Evolutionary conservation across 2,329 filamentous ascomycete species (phyloP).

Genomic region (Endocalyx cinctus): DNA sequence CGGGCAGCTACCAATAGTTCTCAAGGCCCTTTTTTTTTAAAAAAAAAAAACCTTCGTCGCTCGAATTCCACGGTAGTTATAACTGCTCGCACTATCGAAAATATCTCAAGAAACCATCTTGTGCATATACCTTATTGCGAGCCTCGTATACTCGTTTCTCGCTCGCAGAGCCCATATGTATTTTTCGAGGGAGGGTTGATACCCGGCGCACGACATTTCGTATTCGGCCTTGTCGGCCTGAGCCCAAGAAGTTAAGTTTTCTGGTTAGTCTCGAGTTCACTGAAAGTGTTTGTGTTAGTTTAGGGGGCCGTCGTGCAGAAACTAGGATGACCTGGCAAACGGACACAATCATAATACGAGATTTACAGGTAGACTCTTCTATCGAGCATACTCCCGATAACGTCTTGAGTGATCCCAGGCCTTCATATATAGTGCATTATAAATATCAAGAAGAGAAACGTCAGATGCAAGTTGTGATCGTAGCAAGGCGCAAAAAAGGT

Average conservation of each 20-base stretch:
- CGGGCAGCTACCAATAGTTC: conserved; percentile 12
- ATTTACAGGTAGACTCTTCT: conserved; percentile 13
- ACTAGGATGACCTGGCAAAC: conserved; percentile 14
- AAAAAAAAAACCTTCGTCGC: conserved; percentile 9
- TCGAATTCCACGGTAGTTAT: conserved; percentile 24
- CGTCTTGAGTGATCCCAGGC: conserved; percentile 23
- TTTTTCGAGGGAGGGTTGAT: conserved; percentile 23
- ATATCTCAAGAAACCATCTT: conserved; percentile 26
- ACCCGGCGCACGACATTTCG: conserved; percentile 28
- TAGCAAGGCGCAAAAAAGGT: conserved; percentile 26
- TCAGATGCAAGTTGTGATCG: conserved; percentile 18
- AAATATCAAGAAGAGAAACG: conserved; percentile 20
- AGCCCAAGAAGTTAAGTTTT: conserved; percentile 23
- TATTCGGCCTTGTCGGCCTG: conserved; percentile 22
- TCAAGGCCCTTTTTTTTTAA: conserved; percentile 4
- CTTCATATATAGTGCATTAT: conserved; percentile 20
- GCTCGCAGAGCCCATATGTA: conserved; percentile 11
- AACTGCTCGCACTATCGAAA: conserved; percentile 31
- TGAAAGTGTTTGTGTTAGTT: conserved; percentile 4
- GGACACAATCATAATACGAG: conserved; percentile 13
- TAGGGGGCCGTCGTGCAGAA: conserved; percentile 8
- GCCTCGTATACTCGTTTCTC: conserved; percentile 13
- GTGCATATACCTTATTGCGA: conserved; percentile 20
- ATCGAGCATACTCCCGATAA: conserved; percentile 23
- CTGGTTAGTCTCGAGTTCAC: conserved; percentile 11